phyloP scores from a whole-genome alignment of 2,329 filamentous ascomycete genomes.

The Cordyceps militaris region DNA sequence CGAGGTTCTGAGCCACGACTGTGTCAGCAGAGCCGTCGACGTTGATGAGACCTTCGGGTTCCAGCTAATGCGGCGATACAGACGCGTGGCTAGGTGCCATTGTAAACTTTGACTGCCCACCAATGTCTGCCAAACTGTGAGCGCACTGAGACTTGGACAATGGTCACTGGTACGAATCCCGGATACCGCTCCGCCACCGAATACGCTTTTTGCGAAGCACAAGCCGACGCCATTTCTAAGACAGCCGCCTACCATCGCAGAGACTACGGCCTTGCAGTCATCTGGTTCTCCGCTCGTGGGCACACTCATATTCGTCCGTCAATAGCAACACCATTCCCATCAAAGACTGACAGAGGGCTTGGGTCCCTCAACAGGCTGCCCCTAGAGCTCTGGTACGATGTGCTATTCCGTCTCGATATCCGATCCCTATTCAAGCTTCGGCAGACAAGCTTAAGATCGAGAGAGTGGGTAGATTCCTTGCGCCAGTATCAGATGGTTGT shows the following conservation, averaged over 20 bases:
- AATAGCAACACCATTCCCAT: constrained; percentile 23
- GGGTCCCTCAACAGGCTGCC: constrained; percentile 24
- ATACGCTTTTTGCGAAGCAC: constrained; percentile 20
- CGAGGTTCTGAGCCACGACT: too few species aligned
- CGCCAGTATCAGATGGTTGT: constrained; percentile 18
- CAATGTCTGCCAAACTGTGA: neutral
- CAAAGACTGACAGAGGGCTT: constrained; percentile 18
- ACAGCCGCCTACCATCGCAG: constrained; percentile 23
- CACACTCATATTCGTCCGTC: constrained; percentile 22
- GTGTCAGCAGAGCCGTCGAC: too few species aligned
- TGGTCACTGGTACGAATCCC: constrained; percentile 25
- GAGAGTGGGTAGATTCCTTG: constrained; percentile 20
- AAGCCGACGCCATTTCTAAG: constrained; percentile 24
- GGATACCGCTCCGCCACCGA: constrained; percentile 25
- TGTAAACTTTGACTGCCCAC: neutral
- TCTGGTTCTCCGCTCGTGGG: constrained; percentile 25
- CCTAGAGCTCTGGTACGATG: constrained; percentile 25
- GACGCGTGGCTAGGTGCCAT: neutral
- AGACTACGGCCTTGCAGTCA: constrained; percentile 23
- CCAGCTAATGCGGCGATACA: neutral
- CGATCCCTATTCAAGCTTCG: constrained; percentile 25
- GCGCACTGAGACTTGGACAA: neutral
- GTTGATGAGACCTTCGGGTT: too few species aligned
- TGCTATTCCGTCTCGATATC: constrained; percentile 24
- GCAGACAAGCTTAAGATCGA: constrained; percentile 21